Conservation (phyloP, 768 basidiomycete species). For the Naematelia aurantialba region DNA sequence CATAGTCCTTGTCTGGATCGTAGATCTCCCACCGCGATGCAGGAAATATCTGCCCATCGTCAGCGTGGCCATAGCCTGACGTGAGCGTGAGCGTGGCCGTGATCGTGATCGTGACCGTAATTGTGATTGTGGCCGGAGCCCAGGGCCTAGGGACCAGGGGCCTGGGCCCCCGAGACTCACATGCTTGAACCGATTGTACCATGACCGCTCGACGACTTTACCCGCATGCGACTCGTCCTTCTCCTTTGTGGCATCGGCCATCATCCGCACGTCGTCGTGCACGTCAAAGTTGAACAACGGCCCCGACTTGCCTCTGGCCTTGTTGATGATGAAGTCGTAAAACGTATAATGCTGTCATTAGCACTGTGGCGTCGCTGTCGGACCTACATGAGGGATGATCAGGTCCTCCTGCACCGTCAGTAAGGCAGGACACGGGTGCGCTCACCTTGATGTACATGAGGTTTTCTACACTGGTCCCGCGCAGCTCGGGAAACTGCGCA, state of each 20-base stretch:
- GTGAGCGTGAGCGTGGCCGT: too few relatives aligned
- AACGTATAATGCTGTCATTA: constrained; percentile 88
- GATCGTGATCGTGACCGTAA: neutral
- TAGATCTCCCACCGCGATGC: constrained; percentile 97
- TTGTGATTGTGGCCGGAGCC: neutral
- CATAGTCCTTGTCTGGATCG: constrained; percentile 89
- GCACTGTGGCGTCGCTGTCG: neutral
- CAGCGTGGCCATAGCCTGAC: neutral
- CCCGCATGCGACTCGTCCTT: constrained; percentile 96
- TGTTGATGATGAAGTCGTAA: constrained; percentile 97
- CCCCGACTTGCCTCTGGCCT: constrained; percentile 95
- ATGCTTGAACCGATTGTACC: constrained; percentile 89
- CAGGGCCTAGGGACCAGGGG: neutral
- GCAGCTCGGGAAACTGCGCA: constrained; percentile 84
- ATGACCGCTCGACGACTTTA: constrained; percentile 94
- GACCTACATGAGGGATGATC: constrained; percentile 83
- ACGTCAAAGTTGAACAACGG: constrained; percentile 98
- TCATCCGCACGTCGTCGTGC: constrained; percentile 91
- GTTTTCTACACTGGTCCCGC: constrained; percentile 87
- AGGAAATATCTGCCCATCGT: constrained; percentile 70
- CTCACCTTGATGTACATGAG: constrained; percentile 95
- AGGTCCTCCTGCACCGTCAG: constrained; percentile 71
- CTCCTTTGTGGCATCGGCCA: constrained; percentile 91
- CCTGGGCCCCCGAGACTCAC: constrained; percentile 16
- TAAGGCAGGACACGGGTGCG: neutral